Evolutionary conservation across 2,329 filamentous ascomycete species (phyloP).

Genomic region (Macroventuria anomochaeta): DNA sequence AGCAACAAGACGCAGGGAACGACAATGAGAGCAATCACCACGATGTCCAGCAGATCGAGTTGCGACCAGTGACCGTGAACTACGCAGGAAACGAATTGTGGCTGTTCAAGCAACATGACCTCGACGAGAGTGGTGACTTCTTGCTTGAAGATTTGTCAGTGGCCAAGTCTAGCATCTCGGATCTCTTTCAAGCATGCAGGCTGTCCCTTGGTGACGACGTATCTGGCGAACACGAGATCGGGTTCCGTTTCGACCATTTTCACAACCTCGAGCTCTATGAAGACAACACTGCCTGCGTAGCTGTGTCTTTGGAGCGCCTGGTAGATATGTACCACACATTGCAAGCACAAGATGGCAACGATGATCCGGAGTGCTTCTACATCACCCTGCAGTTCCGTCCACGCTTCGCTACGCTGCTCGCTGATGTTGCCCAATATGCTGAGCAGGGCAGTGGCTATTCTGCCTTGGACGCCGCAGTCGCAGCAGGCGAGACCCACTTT

Average conservation of each 20-base stretch:
- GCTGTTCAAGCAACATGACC: slow-evolving; percentile 42
- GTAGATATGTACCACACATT: slow-evolving; percentile 66
- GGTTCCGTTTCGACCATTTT: slow-evolving; percentile 53
- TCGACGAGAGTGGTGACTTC: slow-evolving; percentile 40
- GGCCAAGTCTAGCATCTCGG: slow-evolving; percentile 50
- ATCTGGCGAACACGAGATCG: slow-evolving; percentile 59
- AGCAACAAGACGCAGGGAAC: slow-evolving; percentile 20
- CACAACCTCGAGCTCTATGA: slow-evolving; percentile 41
- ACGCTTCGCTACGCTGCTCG: slow-evolving; percentile 61
- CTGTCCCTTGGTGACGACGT: slow-evolving; percentile 62
- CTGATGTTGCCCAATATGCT: slow-evolving; percentile 59
- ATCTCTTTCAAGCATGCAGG: slow-evolving; percentile 64
- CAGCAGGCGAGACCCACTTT: slow-evolving; percentile 38
- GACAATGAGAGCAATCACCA: slow-evolving; percentile 20
- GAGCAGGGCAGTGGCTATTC: slow-evolving; percentile 65
- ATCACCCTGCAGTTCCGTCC: slow-evolving; percentile 62
- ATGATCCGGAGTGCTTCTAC: slow-evolving; percentile 63
- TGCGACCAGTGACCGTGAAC: slow-evolving; percentile 37
- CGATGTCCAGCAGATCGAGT: slow-evolving; percentile 18
- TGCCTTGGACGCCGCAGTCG: slow-evolving; percentile 48
- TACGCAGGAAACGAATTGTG: slow-evolving; percentile 39
- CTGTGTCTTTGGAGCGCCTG: slow-evolving; percentile 54
- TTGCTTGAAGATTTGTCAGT: slow-evolving; percentile 36
- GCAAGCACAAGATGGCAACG: slow-evolving; percentile 63
- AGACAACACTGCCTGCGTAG: slow-evolving; percentile 41